These are phyloP conservation scores for Mariannaea elegans DNA, from an alignment of 2,329 filamentous ascomycete species.

Conservation along the genomic window DNA sequence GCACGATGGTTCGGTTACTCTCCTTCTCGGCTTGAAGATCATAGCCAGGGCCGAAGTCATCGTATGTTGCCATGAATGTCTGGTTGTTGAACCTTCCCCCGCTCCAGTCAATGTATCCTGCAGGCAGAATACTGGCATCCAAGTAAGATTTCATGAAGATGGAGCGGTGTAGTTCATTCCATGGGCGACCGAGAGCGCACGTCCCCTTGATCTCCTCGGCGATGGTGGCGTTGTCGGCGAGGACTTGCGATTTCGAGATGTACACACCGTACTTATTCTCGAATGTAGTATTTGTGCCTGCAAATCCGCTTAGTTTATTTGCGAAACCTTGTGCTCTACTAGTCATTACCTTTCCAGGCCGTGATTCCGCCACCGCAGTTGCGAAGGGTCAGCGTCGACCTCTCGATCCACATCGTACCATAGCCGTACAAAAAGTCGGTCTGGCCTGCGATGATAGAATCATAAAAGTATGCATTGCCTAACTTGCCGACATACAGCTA, in stretches of 20 bases:
- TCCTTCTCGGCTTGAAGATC: conserved; percentile 9
- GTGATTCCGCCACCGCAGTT: conserved; percentile 73
- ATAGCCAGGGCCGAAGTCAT: conserved; percentile 13
- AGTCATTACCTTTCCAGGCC: conserved; percentile 64
- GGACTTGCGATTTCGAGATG: conserved; percentile 63
- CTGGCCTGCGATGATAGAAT: conserved; percentile 68
- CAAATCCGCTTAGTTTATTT: neutral
- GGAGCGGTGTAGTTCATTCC: conserved; percentile 66
- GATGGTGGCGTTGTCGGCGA: conserved; percentile 62
- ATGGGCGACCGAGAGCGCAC: conserved; percentile 69
- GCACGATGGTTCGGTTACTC: conserved; percentile 8
- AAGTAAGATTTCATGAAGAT: conserved; percentile 65
- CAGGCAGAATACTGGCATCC: conserved; percentile 58
- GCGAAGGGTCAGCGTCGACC: conserved; percentile 63
- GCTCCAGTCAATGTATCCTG: conserved; percentile 17
- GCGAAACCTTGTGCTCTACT: accelerated
- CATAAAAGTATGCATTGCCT: conserved; percentile 71
- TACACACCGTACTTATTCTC: conserved; percentile 74
- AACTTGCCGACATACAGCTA: conserved; percentile 72
- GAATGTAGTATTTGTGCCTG: conserved; percentile 67
- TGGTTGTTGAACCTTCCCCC: conserved; percentile 17
- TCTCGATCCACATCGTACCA: conserved; percentile 69
- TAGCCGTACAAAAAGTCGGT: conserved; percentile 77
- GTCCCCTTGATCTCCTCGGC: conserved; percentile 47
- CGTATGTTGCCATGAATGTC: conserved; percentile 18